These are phyloP conservation scores for Phoma sp. DNA, from an alignment of 2,329 filamentous ascomycete species.

Conservation along the genomic window DNA sequence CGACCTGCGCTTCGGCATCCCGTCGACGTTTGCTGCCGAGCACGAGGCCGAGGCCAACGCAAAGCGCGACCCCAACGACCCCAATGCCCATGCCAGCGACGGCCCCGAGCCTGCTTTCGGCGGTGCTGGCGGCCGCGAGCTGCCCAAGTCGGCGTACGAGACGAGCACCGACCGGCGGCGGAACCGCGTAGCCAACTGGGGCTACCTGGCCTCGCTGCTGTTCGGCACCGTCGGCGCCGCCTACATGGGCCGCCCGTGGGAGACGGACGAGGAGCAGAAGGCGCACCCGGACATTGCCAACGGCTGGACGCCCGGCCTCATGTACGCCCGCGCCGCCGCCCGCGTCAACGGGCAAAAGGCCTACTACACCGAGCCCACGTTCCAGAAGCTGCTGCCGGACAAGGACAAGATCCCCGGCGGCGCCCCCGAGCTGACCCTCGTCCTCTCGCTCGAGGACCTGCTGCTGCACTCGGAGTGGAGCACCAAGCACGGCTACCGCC, in stretches of 20 bases:
- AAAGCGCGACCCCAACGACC: constrained; percentile 35
- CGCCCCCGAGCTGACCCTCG: constrained; percentile 87
- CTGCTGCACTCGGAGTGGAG: constrained; percentile 95
- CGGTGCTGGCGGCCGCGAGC: constrained; percentile 68
- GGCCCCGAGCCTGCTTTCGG: constrained; percentile 57
- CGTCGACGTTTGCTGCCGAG: constrained; percentile 86
- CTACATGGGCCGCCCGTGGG: constrained; percentile 90
- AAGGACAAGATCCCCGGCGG: constrained; percentile 63
- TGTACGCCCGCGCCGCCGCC: constrained; percentile 81
- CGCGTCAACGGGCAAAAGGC: constrained; percentile 77
- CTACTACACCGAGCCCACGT: constrained; percentile 96
- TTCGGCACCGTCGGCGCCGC: constrained; percentile 65
- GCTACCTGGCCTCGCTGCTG: constrained; percentile 68
- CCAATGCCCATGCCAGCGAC: constrained; percentile 50
- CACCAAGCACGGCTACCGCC: constrained; percentile 90
- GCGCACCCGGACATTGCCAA: constrained; percentile 74
- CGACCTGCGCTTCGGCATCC: constrained; percentile 92
- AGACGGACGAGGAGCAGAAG: constrained; percentile 72
- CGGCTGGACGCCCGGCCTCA: constrained; percentile 76
- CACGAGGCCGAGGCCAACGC: constrained; percentile 47
- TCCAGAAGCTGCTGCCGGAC: constrained; percentile 89
- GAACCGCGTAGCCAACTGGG: constrained; percentile 75
- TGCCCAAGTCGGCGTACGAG: constrained; percentile 81
- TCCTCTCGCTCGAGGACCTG: constrained; percentile 90
- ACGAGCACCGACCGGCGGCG: constrained; percentile 88